Percentiles rank a stretch among this genome's conserved stretches.
These are phyloP conservation scores for Fusarium ambrosium DNA, from an alignment of 2,329 filamentous ascomycete species.

Conservation along the genomic window DNA sequence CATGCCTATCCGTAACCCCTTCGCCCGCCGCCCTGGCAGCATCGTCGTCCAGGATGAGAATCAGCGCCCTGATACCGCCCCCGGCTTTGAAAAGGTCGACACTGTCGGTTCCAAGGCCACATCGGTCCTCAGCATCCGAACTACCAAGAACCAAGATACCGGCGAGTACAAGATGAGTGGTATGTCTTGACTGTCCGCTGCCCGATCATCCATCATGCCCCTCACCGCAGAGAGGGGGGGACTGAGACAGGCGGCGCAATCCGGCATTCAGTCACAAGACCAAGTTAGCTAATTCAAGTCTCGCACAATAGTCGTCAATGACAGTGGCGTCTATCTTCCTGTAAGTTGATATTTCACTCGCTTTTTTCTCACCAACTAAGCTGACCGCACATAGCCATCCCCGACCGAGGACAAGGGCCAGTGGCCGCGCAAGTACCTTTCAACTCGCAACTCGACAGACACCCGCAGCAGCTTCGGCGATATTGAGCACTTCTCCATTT, in stretches of 20 bases:
- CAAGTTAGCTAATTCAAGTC: conserved; percentile 44
- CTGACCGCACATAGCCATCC: conserved; percentile 73
- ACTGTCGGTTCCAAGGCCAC: conserved; percentile 73
- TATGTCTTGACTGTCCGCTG: conserved; percentile 58
- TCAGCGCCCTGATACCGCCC: conserved; percentile 57
- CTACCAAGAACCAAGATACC: conserved; percentile 71
- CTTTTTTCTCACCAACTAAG: background rate
- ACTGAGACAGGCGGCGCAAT: conserved; percentile 33
- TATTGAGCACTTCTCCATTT: conserved; percentile 95
- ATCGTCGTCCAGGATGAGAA: conserved; percentile 66
- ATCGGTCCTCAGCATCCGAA: conserved; percentile 72
- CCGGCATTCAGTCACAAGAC: conserved; percentile 42
- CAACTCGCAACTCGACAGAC: conserved; percentile 67
- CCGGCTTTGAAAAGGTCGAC: conserved; percentile 72
- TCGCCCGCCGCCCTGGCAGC: conserved; percentile 70
- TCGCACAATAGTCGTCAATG: conserved; percentile 82
- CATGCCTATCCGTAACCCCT: conserved; percentile 82
- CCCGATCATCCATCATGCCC: conserved; percentile 16
- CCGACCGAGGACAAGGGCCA: conserved; percentile 86
- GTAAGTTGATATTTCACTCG: conserved; percentile 63
- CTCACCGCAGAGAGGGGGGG: conserved; percentile 15
- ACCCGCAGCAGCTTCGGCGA: conserved; percentile 77
- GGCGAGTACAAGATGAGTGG: conserved; percentile 86
- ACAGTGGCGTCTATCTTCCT: conserved; percentile 93
- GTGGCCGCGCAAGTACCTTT: conserved; percentile 74